Conservation (phyloP, 2,329 filamentous ascomycete genomes). For the Grosmannia huntii region DNA sequence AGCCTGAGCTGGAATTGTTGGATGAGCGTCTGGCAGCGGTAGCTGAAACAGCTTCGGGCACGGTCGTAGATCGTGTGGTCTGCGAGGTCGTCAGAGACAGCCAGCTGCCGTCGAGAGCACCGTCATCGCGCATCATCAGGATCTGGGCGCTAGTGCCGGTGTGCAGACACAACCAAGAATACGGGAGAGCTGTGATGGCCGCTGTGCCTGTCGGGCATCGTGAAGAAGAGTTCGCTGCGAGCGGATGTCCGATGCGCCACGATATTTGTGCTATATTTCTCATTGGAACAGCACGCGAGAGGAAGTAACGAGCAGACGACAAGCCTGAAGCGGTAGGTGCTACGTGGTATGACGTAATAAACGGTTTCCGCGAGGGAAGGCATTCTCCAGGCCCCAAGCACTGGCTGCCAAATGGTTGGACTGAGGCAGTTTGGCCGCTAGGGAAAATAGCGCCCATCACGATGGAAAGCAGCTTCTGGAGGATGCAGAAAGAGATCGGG, state of each 20-base stretch:
- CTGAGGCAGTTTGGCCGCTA: background rate
- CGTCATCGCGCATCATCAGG: background rate
- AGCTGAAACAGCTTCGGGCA: background rate
- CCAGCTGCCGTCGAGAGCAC: background rate
- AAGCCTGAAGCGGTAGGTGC: background rate
- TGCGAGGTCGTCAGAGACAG: background rate
- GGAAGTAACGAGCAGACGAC: background rate
- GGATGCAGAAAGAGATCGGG: no score
- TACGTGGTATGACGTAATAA: background rate
- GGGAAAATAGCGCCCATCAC: no score
- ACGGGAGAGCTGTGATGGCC: background rate
- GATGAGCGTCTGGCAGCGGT: background rate
- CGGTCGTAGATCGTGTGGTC: background rate
- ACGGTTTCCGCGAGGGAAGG: background rate
- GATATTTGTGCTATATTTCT: background rate
- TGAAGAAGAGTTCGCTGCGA: background rate
- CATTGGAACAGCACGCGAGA: background rate
- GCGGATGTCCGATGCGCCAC: background rate
- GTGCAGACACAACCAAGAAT: background rate
- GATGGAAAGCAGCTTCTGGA: no score
- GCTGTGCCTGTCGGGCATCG: background rate
- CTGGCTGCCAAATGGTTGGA: no score
- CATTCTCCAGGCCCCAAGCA: no score
- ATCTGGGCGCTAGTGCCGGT: background rate
- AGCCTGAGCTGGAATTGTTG: background rate